phyloP scores from a whole-genome alignment of 2,329 filamentous ascomycete genomes.

The Aspergillus pseudonomiae region DNA sequence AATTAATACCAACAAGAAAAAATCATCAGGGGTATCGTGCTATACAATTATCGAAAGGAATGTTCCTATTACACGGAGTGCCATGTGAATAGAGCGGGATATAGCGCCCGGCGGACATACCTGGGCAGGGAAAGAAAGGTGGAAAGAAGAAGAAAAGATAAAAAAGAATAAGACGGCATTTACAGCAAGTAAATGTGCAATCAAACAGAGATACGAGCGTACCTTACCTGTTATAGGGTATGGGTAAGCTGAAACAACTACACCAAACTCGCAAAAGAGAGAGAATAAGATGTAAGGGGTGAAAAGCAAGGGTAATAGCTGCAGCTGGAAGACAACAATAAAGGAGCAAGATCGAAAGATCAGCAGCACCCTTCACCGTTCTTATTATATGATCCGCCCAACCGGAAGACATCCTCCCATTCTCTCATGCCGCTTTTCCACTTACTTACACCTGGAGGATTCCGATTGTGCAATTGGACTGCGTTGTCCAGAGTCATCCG shows the following conservation, averaged over 20 bases:
- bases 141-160: background rate
- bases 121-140: background rate
- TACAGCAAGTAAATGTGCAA: background rate
- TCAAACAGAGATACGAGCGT: background rate
- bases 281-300: background rate
- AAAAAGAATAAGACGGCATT: background rate
- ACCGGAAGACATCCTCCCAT: slow-evolving; percentile 55
- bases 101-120: background rate
- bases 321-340: background rate
- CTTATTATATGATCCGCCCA: slow-evolving; percentile 39
- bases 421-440: slow-evolving; percentile 48
- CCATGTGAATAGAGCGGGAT: background rate
- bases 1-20: background rate
- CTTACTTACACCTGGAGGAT: slow-evolving; percentile 27
- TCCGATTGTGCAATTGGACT: slow-evolving; percentile 39
- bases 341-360: slow-evolving; percentile 8
- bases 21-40: slow-evolving; percentile 7
- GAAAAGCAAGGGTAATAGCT: background rate
- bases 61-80: background rate
- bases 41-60: slow-evolving; percentile 2
- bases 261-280: background rate
- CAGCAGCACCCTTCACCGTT: slow-evolving; percentile 47
- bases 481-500: slow-evolving; percentile 44
- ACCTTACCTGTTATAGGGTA: background rate
- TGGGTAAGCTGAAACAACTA: background rate